Conservation (phyloP, 768 basidiomycete genomes). For the Floccularia luteovirens region DNA sequence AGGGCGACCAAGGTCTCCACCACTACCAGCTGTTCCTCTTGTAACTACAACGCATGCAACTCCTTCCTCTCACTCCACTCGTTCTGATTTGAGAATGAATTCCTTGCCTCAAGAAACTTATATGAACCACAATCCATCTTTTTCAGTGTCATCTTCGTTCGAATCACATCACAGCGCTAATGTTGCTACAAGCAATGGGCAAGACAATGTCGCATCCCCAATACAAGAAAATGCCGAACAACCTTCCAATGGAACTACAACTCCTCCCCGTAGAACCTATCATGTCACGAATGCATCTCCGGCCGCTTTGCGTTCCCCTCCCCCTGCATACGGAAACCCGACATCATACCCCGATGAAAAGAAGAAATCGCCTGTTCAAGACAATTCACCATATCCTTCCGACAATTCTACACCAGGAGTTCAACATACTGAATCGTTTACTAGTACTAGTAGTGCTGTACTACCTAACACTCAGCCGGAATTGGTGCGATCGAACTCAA, state of each 20-base stretch:
- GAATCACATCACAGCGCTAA: conserved; percentile 12
- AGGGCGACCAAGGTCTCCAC: conserved; percentile 4
- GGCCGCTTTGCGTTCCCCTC: conserved; percentile 22
- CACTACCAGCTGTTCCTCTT: conserved; percentile 6
- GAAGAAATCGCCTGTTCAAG: not conserved
- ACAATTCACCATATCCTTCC: too few relatives aligned
- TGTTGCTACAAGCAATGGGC: not conserved
- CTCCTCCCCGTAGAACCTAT: conserved; percentile 30
- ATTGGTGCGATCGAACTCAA: not conserved
- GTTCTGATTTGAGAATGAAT: conserved; percentile 6
- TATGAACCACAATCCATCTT: conserved; percentile 9
- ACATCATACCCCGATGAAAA: conserved; percentile 1
- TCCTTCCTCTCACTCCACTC: conserved; percentile 10
- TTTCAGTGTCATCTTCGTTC: conserved; percentile 13
- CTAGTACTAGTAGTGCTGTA: too few relatives aligned
- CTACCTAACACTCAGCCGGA: too few relatives aligned
- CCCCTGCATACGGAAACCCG: conserved; percentile 32
- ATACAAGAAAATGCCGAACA: conserved; percentile 1
- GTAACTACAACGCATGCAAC: conserved; percentile 12
- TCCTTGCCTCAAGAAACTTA: conserved; percentile 4
- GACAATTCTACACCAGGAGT: too few relatives aligned
- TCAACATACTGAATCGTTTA: too few relatives aligned
- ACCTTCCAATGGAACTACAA: conserved; percentile 6
- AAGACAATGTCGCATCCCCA: not conserved
- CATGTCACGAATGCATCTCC: conserved; percentile 32